A percentile compares a stretch with the other conserved stretches of the same genome.
Evolutionary conservation across 2,329 filamentous ascomycete genomes (phyloP).

Genomic region (Leptographium procerum): DNA sequence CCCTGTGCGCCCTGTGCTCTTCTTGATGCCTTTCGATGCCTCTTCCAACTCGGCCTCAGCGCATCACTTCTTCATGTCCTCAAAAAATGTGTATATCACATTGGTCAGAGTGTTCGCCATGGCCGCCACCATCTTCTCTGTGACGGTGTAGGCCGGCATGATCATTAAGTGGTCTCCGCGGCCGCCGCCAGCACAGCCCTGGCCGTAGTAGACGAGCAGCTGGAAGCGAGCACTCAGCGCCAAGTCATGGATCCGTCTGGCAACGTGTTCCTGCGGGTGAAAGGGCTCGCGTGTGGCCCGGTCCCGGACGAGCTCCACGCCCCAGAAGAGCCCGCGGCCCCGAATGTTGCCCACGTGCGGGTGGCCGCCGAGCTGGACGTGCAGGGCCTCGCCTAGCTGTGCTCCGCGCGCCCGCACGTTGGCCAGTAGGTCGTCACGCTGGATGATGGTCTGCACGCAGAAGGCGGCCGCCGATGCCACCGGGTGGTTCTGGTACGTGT

Average conservation of each 20-base stretch:
- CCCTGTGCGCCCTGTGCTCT: too few species aligned
- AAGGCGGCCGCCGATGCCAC: conserved; percentile 49
- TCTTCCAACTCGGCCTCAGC: too few species aligned
- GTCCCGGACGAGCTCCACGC: conserved; percentile 27
- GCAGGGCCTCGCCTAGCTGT: conserved; percentile 32
- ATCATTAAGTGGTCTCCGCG: conserved; percentile 58
- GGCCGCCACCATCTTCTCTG: conserved; percentile 39
- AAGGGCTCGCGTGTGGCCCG: conserved; percentile 21
- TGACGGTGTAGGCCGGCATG: conserved; percentile 58
- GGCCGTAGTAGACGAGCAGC: conserved; percentile 47
- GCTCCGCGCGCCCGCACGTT: conserved; percentile 47
- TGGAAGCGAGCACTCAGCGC: conserved; percentile 20
- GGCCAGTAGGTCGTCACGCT: conserved; percentile 43
- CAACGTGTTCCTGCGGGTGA: conserved; percentile 17
- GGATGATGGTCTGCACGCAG: conserved; percentile 49
- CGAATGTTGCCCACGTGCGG: conserved; percentile 47
- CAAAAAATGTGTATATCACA: conserved; percentile 39
- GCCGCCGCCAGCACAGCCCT: conserved; percentile 46
- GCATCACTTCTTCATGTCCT: background rate
- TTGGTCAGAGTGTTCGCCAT: conserved; percentile 38
- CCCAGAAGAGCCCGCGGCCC: conserved; percentile 49
- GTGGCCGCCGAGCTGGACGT: conserved; percentile 21
- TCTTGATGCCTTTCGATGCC: background rate
- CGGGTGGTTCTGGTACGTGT: conserved; percentile 51
- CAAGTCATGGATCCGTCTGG: conserved; percentile 19